Evolutionary conservation across 2,329 filamentous ascomycete genomes (phyloP).

Genomic region (Fusarium brevicatenulatum): DNA sequence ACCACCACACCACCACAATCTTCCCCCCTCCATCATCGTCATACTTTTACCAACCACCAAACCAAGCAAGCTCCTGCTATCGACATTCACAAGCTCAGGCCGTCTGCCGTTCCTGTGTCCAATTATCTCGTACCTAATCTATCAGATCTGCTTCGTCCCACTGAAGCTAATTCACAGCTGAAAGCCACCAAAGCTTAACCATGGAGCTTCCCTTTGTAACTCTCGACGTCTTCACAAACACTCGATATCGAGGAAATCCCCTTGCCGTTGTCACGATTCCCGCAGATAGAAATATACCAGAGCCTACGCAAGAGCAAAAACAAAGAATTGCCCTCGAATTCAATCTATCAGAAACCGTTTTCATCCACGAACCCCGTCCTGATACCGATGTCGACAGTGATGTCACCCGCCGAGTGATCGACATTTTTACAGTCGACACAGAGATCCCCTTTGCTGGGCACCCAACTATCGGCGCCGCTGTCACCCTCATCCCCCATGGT

Average conservation of each 20-base stretch:
- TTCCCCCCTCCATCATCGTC: conserved; percentile 20
- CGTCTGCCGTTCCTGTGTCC: not conserved
- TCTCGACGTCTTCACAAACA: conserved; percentile 67
- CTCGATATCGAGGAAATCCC: conserved; percentile 66
- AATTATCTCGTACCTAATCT: not conserved
- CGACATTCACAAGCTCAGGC: conserved; percentile 24
- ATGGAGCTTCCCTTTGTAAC: conserved; percentile 62
- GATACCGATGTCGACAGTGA: conserved; percentile 46
- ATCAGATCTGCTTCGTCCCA: not conserved
- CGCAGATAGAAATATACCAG: conserved; percentile 39
- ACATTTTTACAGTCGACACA: conserved; percentile 66
- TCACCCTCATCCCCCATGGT: conserved; percentile 56
- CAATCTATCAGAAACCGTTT: conserved; percentile 72
- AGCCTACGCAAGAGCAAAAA: conserved; percentile 63
- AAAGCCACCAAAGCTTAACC: conserved; percentile 39
- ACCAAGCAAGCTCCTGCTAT: conserved; percentile 1
- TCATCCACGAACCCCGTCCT: conserved; percentile 60
- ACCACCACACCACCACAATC: conserved; percentile 2
- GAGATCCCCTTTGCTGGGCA: conserved; percentile 73
- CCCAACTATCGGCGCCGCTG: conserved; percentile 67
- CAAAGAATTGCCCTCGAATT: conserved; percentile 70
- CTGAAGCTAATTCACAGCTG: conserved; percentile 1
- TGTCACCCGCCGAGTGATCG: conserved; percentile 55
- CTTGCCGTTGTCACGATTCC: conserved; percentile 69
- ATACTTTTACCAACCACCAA: conserved; percentile 6